Evolutionary conservation across 352 stramenopile species (phyloP), one percentile per base, ranked within the genome.

Genomic region (Blastocystis sp.): DNA sequence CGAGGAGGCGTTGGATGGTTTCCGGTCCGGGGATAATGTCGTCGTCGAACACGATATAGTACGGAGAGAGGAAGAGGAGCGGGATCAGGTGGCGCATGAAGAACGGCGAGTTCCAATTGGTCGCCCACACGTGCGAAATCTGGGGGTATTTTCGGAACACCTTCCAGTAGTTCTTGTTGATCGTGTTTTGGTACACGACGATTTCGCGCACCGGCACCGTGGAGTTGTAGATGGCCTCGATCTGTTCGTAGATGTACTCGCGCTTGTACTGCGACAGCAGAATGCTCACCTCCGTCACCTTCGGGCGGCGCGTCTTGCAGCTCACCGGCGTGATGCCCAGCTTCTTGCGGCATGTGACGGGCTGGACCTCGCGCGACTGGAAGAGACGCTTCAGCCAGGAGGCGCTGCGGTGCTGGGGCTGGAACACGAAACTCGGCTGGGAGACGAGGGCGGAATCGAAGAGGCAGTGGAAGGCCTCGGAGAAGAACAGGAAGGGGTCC

Each of bases 101-200:
- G 34, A 68, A 84, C 24, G 74, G 74, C 0, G 74, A 84, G 28
- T 70, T 66, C 74, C 74, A 84, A 34, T 84, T 84, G 21, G 24
- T 52, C 10, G 74, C 19, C 74, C 74, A 84, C 10, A 84, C 45
- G 48, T 84, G 74, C 34, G 57, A n/a, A 17, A 68, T 66, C 14
- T 59, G 1, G 9, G 52, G 74, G 24, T 52, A 84, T 2, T 43
- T 62, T 40, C 45, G 3, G 21, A 68, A 66, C 14, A 69, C 17
- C 11, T 28, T 38, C n/a, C 69, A 7, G 48, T 84, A 84, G 52
- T 84, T 52, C 34, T 59, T 59, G 60, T 54, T 69, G 1, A 70
- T n/a, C 3, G 34, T 59, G 38, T 84, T 84, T 28, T 84, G 74
- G 48, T 61, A 84, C 21, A 84, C 28, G 11, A 84, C 11, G 19